These are phyloP conservation scores for Debaryomyces psychrophilus DNA, from an alignment of 1,139 yeast genomes.

Conservation along the genomic window DNA sequence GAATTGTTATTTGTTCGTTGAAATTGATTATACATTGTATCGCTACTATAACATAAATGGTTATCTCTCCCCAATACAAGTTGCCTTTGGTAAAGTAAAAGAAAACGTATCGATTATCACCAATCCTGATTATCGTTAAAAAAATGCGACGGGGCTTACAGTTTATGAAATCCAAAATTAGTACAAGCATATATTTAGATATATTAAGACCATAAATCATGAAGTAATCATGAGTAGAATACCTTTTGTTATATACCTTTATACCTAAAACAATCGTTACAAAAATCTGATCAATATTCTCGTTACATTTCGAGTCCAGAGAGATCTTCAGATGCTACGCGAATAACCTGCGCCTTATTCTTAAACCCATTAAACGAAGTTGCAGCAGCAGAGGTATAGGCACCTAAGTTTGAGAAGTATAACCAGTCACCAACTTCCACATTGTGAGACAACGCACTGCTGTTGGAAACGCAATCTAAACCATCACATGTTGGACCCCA, in stretches of 20 bases:
- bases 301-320: constrained; percentile 6
- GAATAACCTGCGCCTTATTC: constrained; percentile 59
- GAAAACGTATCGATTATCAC: constrained; percentile 5
- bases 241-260: background rate
- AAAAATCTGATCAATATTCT: background rate
- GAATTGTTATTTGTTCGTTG: constrained; percentile 39
- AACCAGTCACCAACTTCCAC: constrained; percentile 91
- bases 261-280: constrained; percentile 5
- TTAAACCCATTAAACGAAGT: constrained; percentile 88
- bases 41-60: background rate
- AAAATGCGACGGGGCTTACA: constrained; percentile 8
- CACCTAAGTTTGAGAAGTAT: constrained; percentile 82
- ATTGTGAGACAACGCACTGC: constrained; percentile 55
- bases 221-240: background rate
- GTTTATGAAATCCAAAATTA: background rate
- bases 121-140: background rate
- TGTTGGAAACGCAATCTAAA: constrained; percentile 74
- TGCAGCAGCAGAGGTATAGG: constrained; percentile 91
- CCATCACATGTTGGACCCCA: constrained; percentile 99
- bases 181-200: background rate
- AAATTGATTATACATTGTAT: constrained; percentile 8
- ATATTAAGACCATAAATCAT: background rate
- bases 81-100: background rate
- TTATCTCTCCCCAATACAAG: background rate
- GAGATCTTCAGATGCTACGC: constrained; percentile 52